These are phyloP conservation scores for Citrus glauca DNA, from an alignment of 345 rosid genomes.

Conservation along the genomic window DNA sequence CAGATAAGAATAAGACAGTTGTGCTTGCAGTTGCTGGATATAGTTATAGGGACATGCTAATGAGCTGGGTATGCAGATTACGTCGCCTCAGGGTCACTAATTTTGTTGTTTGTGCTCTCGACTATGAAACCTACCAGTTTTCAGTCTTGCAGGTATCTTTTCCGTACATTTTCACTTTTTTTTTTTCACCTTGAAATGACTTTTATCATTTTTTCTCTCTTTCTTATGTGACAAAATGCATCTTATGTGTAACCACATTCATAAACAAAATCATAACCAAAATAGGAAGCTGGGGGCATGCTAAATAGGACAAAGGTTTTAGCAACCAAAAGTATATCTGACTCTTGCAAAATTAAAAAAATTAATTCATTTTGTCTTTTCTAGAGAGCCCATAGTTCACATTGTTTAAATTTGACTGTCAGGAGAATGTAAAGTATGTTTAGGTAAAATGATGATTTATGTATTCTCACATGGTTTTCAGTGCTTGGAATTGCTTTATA, in stretches of 20 bases:
- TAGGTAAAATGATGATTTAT: not conserved
- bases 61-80: slow-evolving; percentile 96
- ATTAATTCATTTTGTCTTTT: not conserved
- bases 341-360: not conserved
- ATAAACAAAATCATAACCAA: not conserved
- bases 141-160: slow-evolving; percentile 62
- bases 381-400: not conserved
- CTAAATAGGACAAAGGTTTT: not conserved
- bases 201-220: not conserved
- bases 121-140: slow-evolving; percentile 71
- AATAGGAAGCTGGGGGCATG: not conserved
- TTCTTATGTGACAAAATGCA: not conserved
- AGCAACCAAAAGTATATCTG: not conserved
- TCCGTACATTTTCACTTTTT: not conserved
- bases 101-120: slow-evolving; percentile 85
- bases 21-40: slow-evolving; percentile 85
- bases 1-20: slow-evolving; percentile 65
- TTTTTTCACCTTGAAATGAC: not conserved
- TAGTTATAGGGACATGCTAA: slow-evolving; percentile 91
- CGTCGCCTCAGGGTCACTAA: slow-evolving; percentile 65
- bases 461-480: not conserved
- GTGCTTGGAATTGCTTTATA: not conserved
- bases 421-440: not conserved
- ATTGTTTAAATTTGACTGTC: not conserved
- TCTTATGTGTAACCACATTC: not conserved